Base-by-base conservation (phyloP, 164 flowering plant species). In the Cinnamomum micranthum region DNA sequence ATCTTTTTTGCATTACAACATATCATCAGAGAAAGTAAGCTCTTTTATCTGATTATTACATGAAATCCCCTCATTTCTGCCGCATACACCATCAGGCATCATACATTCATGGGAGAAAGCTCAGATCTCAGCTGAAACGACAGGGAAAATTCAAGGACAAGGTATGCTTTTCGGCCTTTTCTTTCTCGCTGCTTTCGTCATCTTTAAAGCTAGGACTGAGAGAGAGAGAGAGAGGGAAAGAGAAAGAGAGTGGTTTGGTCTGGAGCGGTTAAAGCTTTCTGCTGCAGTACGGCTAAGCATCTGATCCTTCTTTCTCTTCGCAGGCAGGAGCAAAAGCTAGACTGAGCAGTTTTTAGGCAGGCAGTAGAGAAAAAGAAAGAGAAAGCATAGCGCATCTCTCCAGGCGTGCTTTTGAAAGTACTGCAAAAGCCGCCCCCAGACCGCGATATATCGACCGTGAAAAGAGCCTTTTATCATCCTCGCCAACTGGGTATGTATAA, bases 361-460 rank as follows among this genome's bases (percentile, higher is more conserved):
- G 27, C 74, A 6, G 51, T 6, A n/a, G n/a, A 50, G 17, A 24
- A 59, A 71, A 58, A 25, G 69, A 20, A 20, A 66, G 19, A 41
- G 33, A 59, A 58, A 50, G 65, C 68, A 27, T 76, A 75, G 78
- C 76, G 76, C 76, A 76, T 64, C 78, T 69, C 71, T 71, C 52
- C 74, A 67, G 65, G 78, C 73, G 71, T 75, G 75, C 78, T 75
- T 75, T 75, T 75, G 76, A 65, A 77, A 74, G 58, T 28, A 65
- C 72, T 71, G 77, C 69, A 69, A 75, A 74, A 80, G 64, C 78
- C 78, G 76, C 67, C 73, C 59, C 59, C 55, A 5, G 78, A 78
- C 41, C 11, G 72, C 70, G 80, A 77, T 68, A 75, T 78, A 75
- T 81, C 78, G 73, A 81, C 68, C 71, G 51, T 50, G 52, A 55